These are phyloP conservation scores for Apiospora aurea DNA, from an alignment of 2,329 filamentous ascomycete genomes.

Conservation along the genomic window DNA sequence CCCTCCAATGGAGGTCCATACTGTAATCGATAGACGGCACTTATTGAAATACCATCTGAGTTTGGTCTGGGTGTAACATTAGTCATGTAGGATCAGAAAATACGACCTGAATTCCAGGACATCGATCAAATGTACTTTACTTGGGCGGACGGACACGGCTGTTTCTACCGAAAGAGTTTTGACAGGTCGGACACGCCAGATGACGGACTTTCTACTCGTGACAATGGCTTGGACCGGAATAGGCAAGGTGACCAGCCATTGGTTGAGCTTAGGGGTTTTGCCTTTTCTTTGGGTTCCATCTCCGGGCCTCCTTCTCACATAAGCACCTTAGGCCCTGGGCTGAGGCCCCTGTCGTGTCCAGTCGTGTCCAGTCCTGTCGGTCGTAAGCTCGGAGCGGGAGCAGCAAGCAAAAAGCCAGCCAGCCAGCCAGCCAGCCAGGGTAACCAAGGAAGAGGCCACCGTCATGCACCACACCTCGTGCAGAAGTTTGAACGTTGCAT, in stretches of 20 bases:
- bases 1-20: background rate
- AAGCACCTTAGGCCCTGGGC: background rate
- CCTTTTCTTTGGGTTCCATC: background rate
- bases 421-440: background rate
- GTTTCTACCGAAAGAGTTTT: constrained; percentile 5
- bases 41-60: background rate
- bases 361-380: background rate
- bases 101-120: background rate
- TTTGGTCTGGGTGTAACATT: background rate
- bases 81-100: background rate
- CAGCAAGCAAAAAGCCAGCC: background rate
- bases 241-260: constrained; percentile 4
- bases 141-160: background rate
- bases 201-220: constrained; percentile 6
- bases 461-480: constrained; percentile 3
- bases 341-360: background rate
- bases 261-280: background rate
- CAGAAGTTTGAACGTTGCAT: background rate
- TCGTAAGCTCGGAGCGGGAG: background rate
- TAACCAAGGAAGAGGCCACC: background rate
- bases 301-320: background rate
- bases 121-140: background rate
- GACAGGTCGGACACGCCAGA: constrained; percentile 1
- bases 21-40: constrained; percentile 4
- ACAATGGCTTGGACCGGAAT: constrained; percentile 6